A percentile compares a stretch with the other conserved stretches of the same genome.
Conservation (phyloP, 768 basidiomycete species). For the Boletus speciosus region DNA sequence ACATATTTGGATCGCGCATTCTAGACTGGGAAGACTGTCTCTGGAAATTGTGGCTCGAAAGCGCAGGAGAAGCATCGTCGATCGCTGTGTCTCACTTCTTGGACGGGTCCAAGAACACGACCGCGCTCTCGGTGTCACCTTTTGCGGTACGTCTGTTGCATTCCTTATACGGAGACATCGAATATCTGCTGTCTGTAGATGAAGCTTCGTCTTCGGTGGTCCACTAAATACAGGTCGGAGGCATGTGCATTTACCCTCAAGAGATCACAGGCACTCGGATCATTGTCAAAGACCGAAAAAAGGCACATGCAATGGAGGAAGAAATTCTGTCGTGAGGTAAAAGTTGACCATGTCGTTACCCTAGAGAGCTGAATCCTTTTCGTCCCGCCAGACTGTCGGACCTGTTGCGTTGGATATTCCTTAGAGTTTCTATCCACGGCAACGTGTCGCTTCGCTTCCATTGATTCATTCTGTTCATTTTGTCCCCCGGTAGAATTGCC, state of each 20-base stretch:
- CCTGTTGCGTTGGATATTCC: constrained; percentile 12
- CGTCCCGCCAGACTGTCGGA: constrained; percentile 16
- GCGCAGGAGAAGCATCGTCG: constrained; percentile 39
- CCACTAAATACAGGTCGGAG: constrained; percentile 48
- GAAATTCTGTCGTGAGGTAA: constrained; percentile 51
- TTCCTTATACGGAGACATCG: background rate
- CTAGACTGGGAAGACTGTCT: constrained; percentile 64
- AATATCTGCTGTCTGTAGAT: constrained; percentile 26
- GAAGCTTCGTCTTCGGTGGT: constrained; percentile 43
- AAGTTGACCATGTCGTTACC: background rate
- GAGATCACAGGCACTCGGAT: constrained; percentile 34
- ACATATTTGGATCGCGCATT: constrained; percentile 40
- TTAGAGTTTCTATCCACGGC: background rate
- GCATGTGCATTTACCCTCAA: constrained; percentile 49
- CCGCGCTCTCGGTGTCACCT: constrained; percentile 11
- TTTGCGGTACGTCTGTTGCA: constrained; percentile 15
- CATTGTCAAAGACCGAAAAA: constrained; percentile 35
- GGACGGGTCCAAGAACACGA: constrained; percentile 7
- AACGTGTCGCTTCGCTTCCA: background rate
- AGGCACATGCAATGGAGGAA: constrained; percentile 53
- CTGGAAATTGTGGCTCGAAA: constrained; percentile 61
- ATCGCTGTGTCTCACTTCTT: constrained; percentile 11
- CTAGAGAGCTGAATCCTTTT: constrained; percentile 1
- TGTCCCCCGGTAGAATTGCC: background rate
- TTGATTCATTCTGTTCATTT: background rate